These are phyloP conservation scores for Chloroidium sp. DNA, from an alignment of 163 green algal genomes.

Conservation along the genomic window DNA sequence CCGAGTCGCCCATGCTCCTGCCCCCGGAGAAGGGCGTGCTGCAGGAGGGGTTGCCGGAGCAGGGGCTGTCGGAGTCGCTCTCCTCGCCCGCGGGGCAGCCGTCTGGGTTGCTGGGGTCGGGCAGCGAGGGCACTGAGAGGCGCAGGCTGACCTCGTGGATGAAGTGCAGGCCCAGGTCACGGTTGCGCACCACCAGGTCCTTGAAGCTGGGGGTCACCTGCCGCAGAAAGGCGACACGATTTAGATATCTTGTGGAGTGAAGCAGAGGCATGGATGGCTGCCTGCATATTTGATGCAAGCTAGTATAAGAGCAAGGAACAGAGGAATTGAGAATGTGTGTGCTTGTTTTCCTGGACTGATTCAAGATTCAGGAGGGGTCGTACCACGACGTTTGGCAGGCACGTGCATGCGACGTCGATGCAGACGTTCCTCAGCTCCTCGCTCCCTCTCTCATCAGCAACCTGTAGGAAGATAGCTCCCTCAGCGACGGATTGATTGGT, in stretches of 20 bases:
- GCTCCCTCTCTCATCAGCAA: conserved; percentile 15
- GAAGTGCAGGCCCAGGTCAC: conserved; percentile 8
- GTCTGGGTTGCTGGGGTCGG: not conserved
- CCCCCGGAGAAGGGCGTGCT: too few relatives aligned
- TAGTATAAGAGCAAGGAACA: not conserved
- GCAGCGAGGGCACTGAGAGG: not conserved
- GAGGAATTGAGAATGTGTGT: not conserved
- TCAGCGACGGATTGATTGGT: too few relatives aligned
- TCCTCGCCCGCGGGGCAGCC: too few relatives aligned
- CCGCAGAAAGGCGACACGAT: not conserved
- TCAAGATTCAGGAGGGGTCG: not conserved
- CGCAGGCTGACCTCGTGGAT: conserved; percentile 9
- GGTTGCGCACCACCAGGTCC: conserved; percentile 10
- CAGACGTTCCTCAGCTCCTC: conserved; percentile 13
- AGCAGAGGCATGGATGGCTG: not conserved
- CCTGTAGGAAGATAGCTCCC: conserved; percentile 1
- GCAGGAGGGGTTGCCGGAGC: too few relatives aligned
- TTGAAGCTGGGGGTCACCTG: conserved; percentile 11
- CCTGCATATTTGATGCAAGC: not conserved
- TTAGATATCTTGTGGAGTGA: not conserved
- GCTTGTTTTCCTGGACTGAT: not conserved
- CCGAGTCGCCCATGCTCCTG: too few relatives aligned
- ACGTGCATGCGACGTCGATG: not conserved
- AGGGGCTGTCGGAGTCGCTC: too few relatives aligned
- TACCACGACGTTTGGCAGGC: conserved; percentile 13